Conservation (phyloP, 345 rosid genomes). For the Moringa oleifera region DNA sequence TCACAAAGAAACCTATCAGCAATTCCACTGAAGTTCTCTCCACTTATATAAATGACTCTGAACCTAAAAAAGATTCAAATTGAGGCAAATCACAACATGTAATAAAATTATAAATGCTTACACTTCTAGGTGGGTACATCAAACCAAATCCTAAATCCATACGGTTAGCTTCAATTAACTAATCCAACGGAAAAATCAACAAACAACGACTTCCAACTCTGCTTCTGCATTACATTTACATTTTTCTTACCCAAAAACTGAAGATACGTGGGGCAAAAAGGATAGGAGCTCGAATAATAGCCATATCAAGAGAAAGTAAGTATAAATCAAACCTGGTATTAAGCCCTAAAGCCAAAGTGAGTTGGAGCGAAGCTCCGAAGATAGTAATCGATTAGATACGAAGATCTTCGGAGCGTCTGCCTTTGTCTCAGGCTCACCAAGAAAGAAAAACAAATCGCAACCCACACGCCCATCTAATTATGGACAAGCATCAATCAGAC, state of each 20-base stretch:
- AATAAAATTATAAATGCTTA: background rate
- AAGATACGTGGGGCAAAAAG: too few relatives aligned
- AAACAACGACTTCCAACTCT: background rate
- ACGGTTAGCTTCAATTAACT: background rate
- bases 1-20: background rate
- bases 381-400: background rate
- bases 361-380: background rate
- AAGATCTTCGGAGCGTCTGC: background rate
- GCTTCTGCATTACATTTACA: background rate
- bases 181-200: too few relatives aligned
- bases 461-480: too few relatives aligned
- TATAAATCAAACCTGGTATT: background rate
- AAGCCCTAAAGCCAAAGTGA: too few relatives aligned
- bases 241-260: background rate
- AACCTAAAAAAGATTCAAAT: background rate
- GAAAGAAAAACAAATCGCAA: too few relatives aligned
- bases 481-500: too few relatives aligned
- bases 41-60: too few relatives aligned
- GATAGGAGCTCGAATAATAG: too few relatives aligned
- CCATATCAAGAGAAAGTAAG: background rate
- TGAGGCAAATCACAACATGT: background rate
- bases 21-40: background rate
- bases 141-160: background rate
- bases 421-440: background rate
- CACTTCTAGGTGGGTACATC: background rate